Evolutionary conservation across 129 eudicot species (phyloP).

Genomic region (Chrysanthemum makinoi): DNA sequence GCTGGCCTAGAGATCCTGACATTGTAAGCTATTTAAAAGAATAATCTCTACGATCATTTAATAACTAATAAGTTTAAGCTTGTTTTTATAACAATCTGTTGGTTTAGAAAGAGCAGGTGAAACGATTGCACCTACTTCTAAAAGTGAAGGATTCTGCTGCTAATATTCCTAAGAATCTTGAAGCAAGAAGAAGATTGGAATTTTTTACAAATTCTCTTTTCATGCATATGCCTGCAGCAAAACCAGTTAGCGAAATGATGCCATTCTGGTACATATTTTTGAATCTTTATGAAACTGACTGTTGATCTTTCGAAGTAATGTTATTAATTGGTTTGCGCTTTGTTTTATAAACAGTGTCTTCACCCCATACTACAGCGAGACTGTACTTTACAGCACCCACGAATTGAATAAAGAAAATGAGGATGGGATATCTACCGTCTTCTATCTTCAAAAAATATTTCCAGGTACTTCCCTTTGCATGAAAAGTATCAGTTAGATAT

Average conservation of each 20-base stretch:
- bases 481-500: background rate
- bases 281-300: slow-evolving; percentile 4
- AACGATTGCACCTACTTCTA: slow-evolving; percentile 83
- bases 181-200: slow-evolving; percentile 94
- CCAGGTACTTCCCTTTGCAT: slow-evolving; percentile 55
- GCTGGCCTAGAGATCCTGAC: slow-evolving; percentile 95
- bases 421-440: slow-evolving; percentile 90
- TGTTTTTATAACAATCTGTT: background rate
- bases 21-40: slow-evolving; percentile 49
- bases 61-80: background rate
- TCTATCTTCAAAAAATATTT: slow-evolving; percentile 96
- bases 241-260: slow-evolving; percentile 88
- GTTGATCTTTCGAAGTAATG: background rate
- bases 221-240: slow-evolving; percentile 97
- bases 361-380: slow-evolving; percentile 98
- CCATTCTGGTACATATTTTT: slow-evolving; percentile 65
- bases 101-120: slow-evolving; percentile 73
- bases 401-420: slow-evolving; percentile 89
- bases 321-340: slow-evolving; percentile 16
- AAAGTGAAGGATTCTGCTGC: slow-evolving; percentile 87
- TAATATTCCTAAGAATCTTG: slow-evolving; percentile 92
- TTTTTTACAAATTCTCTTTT: slow-evolving; percentile 90
- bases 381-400: slow-evolving; percentile 80
- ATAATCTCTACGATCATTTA: background rate
- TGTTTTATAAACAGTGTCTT: slow-evolving; percentile 68